phyloP scores from a whole-genome alignment of 345 rosid species.

The Acer saccharum region DNA sequence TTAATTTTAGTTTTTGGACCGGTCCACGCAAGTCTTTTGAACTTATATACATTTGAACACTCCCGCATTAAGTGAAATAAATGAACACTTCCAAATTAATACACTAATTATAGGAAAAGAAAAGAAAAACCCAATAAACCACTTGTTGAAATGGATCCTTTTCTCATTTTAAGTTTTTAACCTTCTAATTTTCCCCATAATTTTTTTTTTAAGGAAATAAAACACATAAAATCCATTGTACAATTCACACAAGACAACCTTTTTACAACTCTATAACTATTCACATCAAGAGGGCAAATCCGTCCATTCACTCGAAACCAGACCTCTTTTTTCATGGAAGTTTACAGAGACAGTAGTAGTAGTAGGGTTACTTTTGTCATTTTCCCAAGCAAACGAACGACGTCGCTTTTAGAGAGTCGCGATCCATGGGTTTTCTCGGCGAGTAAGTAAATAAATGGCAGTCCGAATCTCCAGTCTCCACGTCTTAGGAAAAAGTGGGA shows the following conservation, averaged over 20 bases:
- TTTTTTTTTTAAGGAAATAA: too few relatives aligned
- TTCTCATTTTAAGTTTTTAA: too few relatives aligned
- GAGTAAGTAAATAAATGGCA: slow-evolving; percentile 6
- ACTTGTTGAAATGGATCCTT: too few relatives aligned
- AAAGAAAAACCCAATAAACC: background rate
- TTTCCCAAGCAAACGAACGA: background rate
- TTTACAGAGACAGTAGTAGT: background rate
- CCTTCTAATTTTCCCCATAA: too few relatives aligned
- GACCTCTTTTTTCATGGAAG: background rate
- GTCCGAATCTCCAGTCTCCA: slow-evolving; percentile 19
- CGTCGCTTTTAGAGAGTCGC: background rate
- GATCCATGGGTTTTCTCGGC: slow-evolving; percentile 4
- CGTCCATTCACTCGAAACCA: background rate
- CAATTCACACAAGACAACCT: too few relatives aligned
- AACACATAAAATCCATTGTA: too few relatives aligned
- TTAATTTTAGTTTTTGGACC: too few relatives aligned
- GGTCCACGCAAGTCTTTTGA: too few relatives aligned
- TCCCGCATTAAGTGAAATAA: too few relatives aligned
- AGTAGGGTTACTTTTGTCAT: background rate
- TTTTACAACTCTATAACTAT: background rate
- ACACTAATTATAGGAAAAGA: too few relatives aligned
- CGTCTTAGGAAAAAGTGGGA: slow-evolving; percentile 3
- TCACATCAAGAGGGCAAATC: background rate
- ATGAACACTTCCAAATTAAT: background rate
- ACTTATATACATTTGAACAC: too few relatives aligned